Percentiles rank a stretch among this genome's conserved stretches.
phyloP scores from a whole-genome alignment of 495 filamentous ascomycete species.

The Xylaria castorea region DNA sequence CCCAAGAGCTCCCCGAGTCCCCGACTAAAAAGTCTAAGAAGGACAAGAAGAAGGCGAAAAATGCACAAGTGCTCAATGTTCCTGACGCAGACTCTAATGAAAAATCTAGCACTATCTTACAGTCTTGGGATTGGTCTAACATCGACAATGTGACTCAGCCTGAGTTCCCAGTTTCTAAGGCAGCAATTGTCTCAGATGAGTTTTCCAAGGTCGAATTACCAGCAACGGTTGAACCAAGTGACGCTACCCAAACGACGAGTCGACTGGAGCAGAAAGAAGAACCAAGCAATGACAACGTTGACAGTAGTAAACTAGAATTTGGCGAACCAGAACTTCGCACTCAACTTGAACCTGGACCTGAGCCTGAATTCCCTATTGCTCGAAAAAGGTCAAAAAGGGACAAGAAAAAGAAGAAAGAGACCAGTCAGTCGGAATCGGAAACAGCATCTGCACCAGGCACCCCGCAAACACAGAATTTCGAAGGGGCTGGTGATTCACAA shows the following conservation, averaged over 20 bases:
- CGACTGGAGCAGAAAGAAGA: constrained; percentile 29
- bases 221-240: background rate
- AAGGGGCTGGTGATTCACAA: constrained; percentile 37
- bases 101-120: constrained; percentile 17
- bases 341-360: constrained; percentile 26
- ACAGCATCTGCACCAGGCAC: constrained; percentile 32
- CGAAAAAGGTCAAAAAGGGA: constrained; percentile 36
- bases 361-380: constrained; percentile 22
- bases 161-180: constrained; percentile 22
- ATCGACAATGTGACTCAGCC: constrained; percentile 25
- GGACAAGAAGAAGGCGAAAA: constrained; percentile 54
- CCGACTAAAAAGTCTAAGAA: constrained; percentile 42
- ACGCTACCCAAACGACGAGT: background rate
- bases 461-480: constrained; percentile 35
- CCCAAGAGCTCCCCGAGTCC: constrained; percentile 19
- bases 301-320: background rate
- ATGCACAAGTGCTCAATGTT: constrained; percentile 23
- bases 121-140: constrained; percentile 31
- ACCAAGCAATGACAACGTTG: constrained; percentile 37
- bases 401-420: constrained; percentile 46
- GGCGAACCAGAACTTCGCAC: constrained; percentile 11
- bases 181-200: constrained; percentile 26
- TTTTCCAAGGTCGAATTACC: background rate
- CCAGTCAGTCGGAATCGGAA: constrained; percentile 34
- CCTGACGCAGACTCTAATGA: constrained; percentile 19